Conservation (phyloP, 148 eudicot genomes). For the Chenopodium formosanum region DNA sequence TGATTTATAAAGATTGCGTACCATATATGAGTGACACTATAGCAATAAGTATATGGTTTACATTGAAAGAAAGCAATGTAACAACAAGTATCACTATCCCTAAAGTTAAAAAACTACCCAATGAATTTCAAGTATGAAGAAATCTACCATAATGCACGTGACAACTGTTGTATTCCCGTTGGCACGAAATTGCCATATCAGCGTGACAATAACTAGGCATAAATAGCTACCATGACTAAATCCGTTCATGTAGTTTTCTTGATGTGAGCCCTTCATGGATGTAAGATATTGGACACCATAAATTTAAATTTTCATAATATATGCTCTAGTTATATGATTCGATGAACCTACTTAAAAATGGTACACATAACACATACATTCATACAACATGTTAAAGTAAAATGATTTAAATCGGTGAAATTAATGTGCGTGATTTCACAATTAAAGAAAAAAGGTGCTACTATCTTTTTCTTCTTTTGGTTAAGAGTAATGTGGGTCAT, state of each 20-base stretch:
- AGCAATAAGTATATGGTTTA: conserved; percentile 8
- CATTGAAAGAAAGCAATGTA: conserved; percentile 21
- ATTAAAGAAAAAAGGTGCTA: no score
- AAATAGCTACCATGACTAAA: background rate
- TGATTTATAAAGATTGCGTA: no score
- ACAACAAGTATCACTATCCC: conserved; percentile 8
- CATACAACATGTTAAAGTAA: background rate
- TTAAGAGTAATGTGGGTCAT: no score
- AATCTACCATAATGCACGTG: background rate
- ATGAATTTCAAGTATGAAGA: background rate
- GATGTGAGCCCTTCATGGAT: conserved; percentile 22
- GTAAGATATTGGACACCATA: conserved; percentile 21
- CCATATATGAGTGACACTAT: background rate
- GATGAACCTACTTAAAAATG: background rate
- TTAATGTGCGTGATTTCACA: no score
- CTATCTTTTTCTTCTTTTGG: no score
- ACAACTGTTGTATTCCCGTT: background rate
- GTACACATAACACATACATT: background rate
- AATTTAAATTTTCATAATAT: no score
- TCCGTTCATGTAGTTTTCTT: conserved; percentile 5
- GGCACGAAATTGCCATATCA: background rate
- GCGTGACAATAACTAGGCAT: background rate
- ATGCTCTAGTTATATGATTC: background rate
- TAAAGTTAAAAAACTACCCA: background rate
- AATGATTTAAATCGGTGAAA: background rate